Base-by-base conservation (phyloP, 2,329 filamentous ascomycete species). In the Alternaria infectoria region DNA sequence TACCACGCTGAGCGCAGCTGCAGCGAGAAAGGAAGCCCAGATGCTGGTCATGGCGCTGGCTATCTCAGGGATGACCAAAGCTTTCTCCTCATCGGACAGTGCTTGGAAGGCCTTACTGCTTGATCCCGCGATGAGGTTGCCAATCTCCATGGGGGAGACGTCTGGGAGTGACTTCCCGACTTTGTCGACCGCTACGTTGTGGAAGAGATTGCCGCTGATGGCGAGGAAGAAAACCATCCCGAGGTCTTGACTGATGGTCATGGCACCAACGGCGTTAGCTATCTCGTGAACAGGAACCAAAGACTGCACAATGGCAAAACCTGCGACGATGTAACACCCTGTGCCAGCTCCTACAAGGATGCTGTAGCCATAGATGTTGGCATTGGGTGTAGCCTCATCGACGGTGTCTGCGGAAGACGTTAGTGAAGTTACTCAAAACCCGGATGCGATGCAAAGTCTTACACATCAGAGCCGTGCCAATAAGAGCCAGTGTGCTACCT, bases 401-500 rank as follows among this genome's bases (percentile, higher is more conserved):
- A 71, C 64, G 54, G 77, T 79, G 44, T 30, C 43, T 58, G 19
- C 12, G 12, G 30, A 17, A 21, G 26, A 15, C 7, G 19, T 49
- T 19, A 57, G 54, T 6, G 12, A 10, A 2, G 12, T 13, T n/a
- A n/a, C 15, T 40, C 1, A 3, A 10, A 40, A 40, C 4, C 8
- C 15, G 32, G 8, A 40, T 40, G 32, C 15, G 15, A 40, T 40
- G 8, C 4, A 40, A 17, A 40, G 5, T 40, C 36, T 17, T 74
- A 4, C 81, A 82, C 7, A 78, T 69, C 1, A 80, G 59, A n/a
- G 47, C 47, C 13, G 13, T 26, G 17, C 57, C 57, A 13, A 59
- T 36, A 13, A 59, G 36, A 0, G 78, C 68, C 5, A 84, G 60
- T 6, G 77, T 47, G 6, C 79, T 78, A 4, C 79, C 78, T 9